phyloP scores from a whole-genome alignment of 805 yeast genomes.

The Saccharomycopsis fermentans region DNA sequence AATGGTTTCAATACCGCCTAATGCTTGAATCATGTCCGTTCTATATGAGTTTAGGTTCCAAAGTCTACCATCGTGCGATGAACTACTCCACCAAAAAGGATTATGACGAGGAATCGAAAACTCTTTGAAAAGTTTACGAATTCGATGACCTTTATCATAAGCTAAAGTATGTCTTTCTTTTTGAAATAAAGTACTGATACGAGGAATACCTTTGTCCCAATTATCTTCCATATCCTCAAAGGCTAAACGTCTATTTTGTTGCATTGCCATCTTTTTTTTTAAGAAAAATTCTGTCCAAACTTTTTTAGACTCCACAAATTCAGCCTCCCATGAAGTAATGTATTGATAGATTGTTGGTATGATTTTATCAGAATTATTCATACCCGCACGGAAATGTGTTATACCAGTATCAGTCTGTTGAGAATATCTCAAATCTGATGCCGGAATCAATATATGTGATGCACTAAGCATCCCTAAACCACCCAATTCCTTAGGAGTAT shows the following conservation, averaged over 20 bases:
- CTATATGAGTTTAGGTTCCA: constrained; percentile 92
- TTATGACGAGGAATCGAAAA: constrained; percentile 62
- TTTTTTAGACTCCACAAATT: constrained; percentile 83
- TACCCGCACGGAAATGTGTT: constrained; percentile 88
- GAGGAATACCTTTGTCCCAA: constrained; percentile 96
- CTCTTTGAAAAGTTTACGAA: constrained; percentile 69
- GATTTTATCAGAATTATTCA: constrained; percentile 68
- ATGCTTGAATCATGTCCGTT: constrained; percentile 91
- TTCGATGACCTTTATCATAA: constrained; percentile 86
- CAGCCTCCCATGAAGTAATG: constrained; percentile 94
- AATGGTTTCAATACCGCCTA: constrained; percentile 95
- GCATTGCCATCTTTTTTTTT: constrained; percentile 77
- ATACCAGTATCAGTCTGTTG: constrained; percentile 90
- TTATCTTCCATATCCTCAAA: constrained; percentile 89
- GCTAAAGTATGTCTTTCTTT: constrained; percentile 92
- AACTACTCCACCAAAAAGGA: constrained; percentile 95
- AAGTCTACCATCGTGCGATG: constrained; percentile 87
- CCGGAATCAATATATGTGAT: constrained; percentile 88
- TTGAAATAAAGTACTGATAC: constrained; percentile 90
- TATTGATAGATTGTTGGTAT: constrained; percentile 93
- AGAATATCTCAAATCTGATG: constrained; percentile 86
- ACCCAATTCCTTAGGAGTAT: constrained; percentile 94
- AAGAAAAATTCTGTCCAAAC: constrained; percentile 97
- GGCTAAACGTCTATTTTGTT: constrained; percentile 75
- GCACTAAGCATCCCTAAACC: constrained; percentile 98